Evolutionary conservation across 345 rosid species (phyloP), one percentile per base, ranked within the genome.

Genomic region (Heritiera littoralis): DNA sequence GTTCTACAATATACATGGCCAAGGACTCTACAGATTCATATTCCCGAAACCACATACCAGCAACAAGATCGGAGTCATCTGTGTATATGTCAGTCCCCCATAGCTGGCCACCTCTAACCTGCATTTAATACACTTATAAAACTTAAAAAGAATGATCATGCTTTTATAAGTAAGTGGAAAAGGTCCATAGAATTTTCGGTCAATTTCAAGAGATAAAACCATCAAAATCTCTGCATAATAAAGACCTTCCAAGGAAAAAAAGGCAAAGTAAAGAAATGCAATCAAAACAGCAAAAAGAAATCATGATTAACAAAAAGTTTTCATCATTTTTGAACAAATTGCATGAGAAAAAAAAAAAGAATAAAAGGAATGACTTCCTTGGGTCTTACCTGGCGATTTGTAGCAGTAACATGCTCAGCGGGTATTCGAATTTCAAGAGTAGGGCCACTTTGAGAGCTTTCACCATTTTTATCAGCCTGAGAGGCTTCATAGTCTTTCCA

Each of bases 61-160:
- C 98, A 79, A 97, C 99, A 85, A 94, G 97, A 85, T 97, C 99
- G 17, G 99, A 97, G 81, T 97, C 99, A 72, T 93, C 92, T 45
- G 98, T 97, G 88, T 97, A 94, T 83, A 91, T 84, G 85, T 94
- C 99, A 30, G 98, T 97, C 66, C 99, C 99, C 99, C 99, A 94
- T 45, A 97, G 89, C 84, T 97, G 99, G 80, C 95, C 96, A 54
- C 99, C 98, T 87, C 97, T 89, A 70, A 97, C 99, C 99, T 97
- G 89, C 81, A 83, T 55, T 78, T 40, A 46, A 72, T 75, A 78
- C 80, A 71, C 66, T 79, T 32, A 77, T 23, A 46, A 12, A 79
- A 64, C 76, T 69, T 18, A 73, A 51, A 76, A 80, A 52, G 17
- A 77, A 32, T 32, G 13, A 70, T 56, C 60, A 48, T 43, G 41